phyloP scores from a whole-genome alignment of 306 rosid genomes.

The Cucurbita maxima region DNA sequence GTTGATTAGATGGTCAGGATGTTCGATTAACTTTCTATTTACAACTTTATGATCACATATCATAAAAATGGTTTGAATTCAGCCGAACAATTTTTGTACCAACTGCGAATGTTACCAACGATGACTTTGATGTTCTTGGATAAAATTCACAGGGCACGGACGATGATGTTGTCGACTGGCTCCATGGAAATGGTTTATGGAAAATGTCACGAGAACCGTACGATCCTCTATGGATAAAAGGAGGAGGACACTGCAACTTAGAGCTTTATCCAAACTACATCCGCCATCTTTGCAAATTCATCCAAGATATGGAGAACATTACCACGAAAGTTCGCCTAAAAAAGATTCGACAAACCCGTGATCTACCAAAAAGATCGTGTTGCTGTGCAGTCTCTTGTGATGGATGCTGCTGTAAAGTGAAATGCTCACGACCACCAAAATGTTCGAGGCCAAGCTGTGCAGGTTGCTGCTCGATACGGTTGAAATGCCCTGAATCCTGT shows the following conservation, averaged over 20 bases:
- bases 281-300: constrained; percentile 61
- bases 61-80: background rate
- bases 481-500: constrained; percentile 14
- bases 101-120: background rate
- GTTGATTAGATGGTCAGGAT: too few species aligned
- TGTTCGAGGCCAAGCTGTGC: constrained; percentile 20
- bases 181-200: constrained; percentile 82
- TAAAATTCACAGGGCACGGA: constrained; percentile 70
- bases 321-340: constrained; percentile 59
- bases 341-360: constrained; percentile 37
- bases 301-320: constrained; percentile 76
- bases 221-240: constrained; percentile 92
- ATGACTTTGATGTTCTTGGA: background rate
- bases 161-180: constrained; percentile 84
- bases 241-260: constrained; percentile 96
- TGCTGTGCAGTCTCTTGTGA: constrained; percentile 2
- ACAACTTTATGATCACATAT: too few species aligned
- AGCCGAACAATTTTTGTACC: background rate
- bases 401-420: constrained; percentile 27
- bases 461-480: constrained; percentile 21
- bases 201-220: constrained; percentile 80
- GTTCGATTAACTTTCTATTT: too few species aligned
- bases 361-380: constrained; percentile 17
- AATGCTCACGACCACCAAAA: constrained; percentile 23
- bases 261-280: constrained; percentile 98